Base-by-base conservation (phyloP, 371 early-diverging fungal genomes). In the Mucor irregularis region DNA sequence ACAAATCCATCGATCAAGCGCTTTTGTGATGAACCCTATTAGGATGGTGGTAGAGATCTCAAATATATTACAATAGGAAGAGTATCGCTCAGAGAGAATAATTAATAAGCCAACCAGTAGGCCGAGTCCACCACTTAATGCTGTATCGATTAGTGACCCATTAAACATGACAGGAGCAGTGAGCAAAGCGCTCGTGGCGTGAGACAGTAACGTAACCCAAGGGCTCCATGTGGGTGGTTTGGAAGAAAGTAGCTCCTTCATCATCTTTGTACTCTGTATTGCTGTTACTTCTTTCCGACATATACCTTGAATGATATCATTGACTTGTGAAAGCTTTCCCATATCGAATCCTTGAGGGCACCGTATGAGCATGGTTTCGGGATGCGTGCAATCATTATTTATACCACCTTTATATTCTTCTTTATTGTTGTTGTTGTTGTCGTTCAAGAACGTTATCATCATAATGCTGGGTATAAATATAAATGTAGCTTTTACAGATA, bases 381-480 rank as follows among this genome's bases (percentile, higher is more conserved):
- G 82, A 33, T 82, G 80, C n/a, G n/a, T n/a, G n/a, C n/a, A n/a
- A n/a, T n/a, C n/a, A n/a, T n/a, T n/a, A n/a, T n/a, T n/a, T n/a
- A n/a, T n/a, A n/a, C n/a, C n/a, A 6, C 39, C 39, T 4, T 37
- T n/a, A 19, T 49, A 49, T n/a, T 37, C 21, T 17, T 49, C 26
- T 7, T 37, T 17, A 29, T 13, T 14, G 1, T 29, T 21, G 14
- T 10, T 48, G 2, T 31, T 22, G 5, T 49, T 3, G 14, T 49
- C 35, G 19, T 34, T 21, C 17, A 38, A 34, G 26, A 57, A 42
- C n/a, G 57, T 49, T 34, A 87, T 74, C 51, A 88, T 74, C 73
- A 87, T 80, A 26, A 87, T 62, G 5, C 85, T 82, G 6, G 87
- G 88, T 16, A 88, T 68, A 46, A 83, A 80, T 25, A 80, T 50